A percentile compares a stretch with the other conserved stretches of the same genome.
Evolutionary conservation across 2,329 filamentous ascomycete species (phyloP).

Genomic region (Exophiala sideris): DNA sequence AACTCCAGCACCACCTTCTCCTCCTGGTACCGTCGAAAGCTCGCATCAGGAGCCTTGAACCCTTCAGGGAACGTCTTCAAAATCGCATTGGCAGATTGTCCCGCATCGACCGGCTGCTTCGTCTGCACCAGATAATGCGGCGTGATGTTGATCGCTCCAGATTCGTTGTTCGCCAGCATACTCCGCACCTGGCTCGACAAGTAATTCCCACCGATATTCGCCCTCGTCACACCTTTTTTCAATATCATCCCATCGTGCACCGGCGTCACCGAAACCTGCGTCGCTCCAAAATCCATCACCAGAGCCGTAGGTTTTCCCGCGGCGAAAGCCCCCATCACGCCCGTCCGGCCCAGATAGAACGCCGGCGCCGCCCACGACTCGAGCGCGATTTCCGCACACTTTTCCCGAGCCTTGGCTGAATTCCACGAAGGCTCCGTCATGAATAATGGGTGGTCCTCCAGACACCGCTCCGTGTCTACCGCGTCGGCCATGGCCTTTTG

Average conservation of each 20-base stretch:
- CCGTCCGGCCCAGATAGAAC: constrained; percentile 86
- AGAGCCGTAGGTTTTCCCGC: constrained; percentile 90
- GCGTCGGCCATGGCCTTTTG: constrained; percentile 60
- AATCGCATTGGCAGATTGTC: constrained; percentile 71
- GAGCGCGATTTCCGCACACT: constrained; percentile 93
- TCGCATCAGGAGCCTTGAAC: constrained; percentile 57
- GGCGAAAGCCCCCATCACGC: constrained; percentile 86
- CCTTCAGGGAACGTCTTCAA: constrained; percentile 65
- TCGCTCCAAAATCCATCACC: constrained; percentile 86
- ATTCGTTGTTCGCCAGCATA: constrained; percentile 65
- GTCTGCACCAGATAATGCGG: constrained; percentile 85
- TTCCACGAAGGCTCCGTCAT: constrained; percentile 97
- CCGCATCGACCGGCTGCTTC: constrained; percentile 85
- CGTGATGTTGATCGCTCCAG: constrained; percentile 69
- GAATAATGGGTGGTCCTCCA: constrained; percentile 84
- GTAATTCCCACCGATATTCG: constrained; percentile 82
- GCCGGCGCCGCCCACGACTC: constrained; percentile 94
- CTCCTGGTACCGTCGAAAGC: constrained; percentile 81
- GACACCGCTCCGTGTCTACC: constrained; percentile 67
- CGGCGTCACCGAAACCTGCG: constrained; percentile 82
- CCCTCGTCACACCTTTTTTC: constrained; percentile 83
- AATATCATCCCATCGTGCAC: constrained; percentile 93
- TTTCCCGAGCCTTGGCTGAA: constrained; percentile 79
- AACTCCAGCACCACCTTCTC: constrained; percentile 92
- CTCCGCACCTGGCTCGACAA: constrained; percentile 82